phyloP scores from a whole-genome alignment of 2,329 filamentous ascomycete genomes.

The Hypoxylon sp. region DNA sequence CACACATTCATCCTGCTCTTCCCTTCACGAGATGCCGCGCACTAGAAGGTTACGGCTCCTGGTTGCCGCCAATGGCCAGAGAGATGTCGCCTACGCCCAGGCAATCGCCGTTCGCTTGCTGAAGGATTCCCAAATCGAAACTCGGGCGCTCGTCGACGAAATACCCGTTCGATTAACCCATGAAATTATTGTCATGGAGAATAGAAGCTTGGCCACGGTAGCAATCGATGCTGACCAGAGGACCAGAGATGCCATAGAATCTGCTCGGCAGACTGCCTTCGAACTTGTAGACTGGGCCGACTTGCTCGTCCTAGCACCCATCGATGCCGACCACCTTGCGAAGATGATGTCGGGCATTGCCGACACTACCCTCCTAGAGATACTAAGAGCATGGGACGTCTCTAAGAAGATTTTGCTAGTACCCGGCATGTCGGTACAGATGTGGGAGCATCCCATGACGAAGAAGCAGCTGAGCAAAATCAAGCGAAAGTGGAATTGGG shows the following conservation, averaged over 20 bases:
- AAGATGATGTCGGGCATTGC: slow-evolving; percentile 90
- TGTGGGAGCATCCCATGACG: slow-evolving; percentile 93
- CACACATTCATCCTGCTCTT: slow-evolving; percentile 52
- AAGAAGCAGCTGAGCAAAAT: slow-evolving; percentile 90
- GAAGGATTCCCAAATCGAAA: slow-evolving; percentile 74
- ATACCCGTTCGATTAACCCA: slow-evolving; percentile 74
- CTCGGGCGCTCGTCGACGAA: slow-evolving; percentile 75
- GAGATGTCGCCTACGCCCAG: slow-evolving; percentile 76
- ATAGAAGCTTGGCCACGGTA: slow-evolving; percentile 61
- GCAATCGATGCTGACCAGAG: slow-evolving; percentile 56
- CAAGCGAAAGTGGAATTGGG: slow-evolving; percentile 87
- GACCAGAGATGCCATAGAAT: slow-evolving; percentile 64
- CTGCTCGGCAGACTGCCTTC: slow-evolving; percentile 67
- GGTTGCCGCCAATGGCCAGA: slow-evolving; percentile 75
- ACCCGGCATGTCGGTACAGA: slow-evolving; percentile 88
- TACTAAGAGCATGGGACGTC: slow-evolving; percentile 88
- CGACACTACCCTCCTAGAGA: slow-evolving; percentile 83
- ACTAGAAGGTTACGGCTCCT: slow-evolving; percentile 71
- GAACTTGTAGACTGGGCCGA: slow-evolving; percentile 91
- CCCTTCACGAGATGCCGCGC: slow-evolving; percentile 58
- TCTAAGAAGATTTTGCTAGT: slow-evolving; percentile 88
- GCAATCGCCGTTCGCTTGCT: slow-evolving; percentile 77
- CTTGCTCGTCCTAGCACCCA: slow-evolving; percentile 84
- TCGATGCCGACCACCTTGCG: slow-evolving; percentile 86
- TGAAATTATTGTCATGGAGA: slow-evolving; percentile 73